Evolutionary conservation across 345 rosid species (phyloP).

Genomic region (Diplotaxis tenuifolia): DNA sequence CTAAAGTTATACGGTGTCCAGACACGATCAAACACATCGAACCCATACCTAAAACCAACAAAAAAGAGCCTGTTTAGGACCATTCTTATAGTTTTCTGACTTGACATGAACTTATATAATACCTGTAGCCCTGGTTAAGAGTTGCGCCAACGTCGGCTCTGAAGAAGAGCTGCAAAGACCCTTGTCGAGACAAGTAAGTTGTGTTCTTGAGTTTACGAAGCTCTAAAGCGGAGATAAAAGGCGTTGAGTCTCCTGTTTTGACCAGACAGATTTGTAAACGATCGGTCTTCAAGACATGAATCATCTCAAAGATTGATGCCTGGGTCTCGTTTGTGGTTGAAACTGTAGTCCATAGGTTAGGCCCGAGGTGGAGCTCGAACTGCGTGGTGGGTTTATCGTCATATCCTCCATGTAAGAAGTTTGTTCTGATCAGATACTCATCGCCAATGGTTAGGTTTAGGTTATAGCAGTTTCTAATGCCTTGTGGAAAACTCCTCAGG

Average conservation of each 20-base stretch:
- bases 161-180: constrained; percentile 18
- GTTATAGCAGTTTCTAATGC: constrained; percentile 45
- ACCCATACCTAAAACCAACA: constrained; percentile 37
- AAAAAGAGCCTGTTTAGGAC: not conserved
- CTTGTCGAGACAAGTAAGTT: constrained; percentile 28
- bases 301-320: constrained; percentile 24
- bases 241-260: constrained; percentile 44
- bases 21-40: constrained; percentile 46
- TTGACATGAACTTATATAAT: not conserved
- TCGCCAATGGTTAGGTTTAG: constrained; percentile 40
- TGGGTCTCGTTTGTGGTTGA: constrained; percentile 29
- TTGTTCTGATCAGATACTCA: constrained; percentile 40
- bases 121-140: constrained; percentile 40
- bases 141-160: constrained; percentile 40
- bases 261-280: constrained; percentile 50
- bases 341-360: constrained; percentile 43
- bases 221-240: constrained; percentile 56
- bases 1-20: constrained; percentile 36
- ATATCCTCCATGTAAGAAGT: constrained; percentile 50
- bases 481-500: constrained; percentile 45
- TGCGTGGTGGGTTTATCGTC: constrained; percentile 35
- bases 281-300: constrained; percentile 38
- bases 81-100: not conserved
- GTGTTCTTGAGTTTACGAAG: constrained; percentile 40
- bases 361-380: constrained; percentile 51